These are phyloP conservation scores for Nicotiana noctiflora DNA, from an alignment of 257 asterid genomes.

Conservation along the genomic window DNA sequence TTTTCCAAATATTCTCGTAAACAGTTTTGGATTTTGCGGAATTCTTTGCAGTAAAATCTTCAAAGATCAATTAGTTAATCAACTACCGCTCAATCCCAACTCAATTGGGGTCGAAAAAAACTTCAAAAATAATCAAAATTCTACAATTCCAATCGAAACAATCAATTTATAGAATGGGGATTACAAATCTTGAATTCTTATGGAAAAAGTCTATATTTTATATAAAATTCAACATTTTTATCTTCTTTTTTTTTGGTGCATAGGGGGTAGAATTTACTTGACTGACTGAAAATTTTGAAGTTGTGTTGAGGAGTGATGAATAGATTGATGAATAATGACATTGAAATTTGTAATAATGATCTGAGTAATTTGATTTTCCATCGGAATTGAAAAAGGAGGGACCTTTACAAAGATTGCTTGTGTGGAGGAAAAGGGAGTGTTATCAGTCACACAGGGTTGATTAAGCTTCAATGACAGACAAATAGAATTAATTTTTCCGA, in stretches of 20 bases:
- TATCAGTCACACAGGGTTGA: not conserved
- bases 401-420: not conserved
- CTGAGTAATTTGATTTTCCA: not conserved
- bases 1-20: constrained; percentile 56
- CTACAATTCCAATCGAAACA: not conserved
- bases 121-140: not conserved
- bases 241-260: not conserved
- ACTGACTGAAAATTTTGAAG: not conserved
- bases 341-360: not conserved
- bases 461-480: not conserved
- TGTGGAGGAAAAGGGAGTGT: not conserved
- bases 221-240: not conserved
- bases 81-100: not conserved
- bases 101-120: not conserved
- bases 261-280: not conserved
- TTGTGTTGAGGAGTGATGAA: not conserved
- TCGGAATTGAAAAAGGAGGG: not conserved
- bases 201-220: not conserved
- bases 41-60: not conserved
- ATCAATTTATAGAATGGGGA: not conserved
- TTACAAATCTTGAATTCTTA: not conserved
- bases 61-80: not conserved
- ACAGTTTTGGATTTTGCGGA: constrained; percentile 30
- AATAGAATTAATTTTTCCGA: not conserved
- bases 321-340: not conserved